phyloP scores from a whole-genome alignment of 371 early-diverging fungal genomes.

The Rhizopus stolonifer region DNA sequence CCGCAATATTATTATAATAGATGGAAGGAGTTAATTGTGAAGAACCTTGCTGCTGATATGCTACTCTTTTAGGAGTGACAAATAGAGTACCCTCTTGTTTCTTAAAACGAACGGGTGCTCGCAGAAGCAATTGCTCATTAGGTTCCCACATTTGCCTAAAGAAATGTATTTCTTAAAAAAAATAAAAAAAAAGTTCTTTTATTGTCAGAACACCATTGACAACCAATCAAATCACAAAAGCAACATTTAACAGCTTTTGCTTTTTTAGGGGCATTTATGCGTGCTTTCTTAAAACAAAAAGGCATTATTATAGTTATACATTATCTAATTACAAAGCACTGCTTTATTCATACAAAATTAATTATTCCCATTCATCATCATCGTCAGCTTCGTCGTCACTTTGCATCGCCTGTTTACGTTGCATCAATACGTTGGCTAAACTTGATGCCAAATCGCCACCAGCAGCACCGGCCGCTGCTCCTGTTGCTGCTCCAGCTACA shows the following conservation, averaged over 20 bases:
- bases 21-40: slow-evolving; percentile 47
- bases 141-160: slow-evolving; percentile 54
- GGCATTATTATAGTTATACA: no score
- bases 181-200: background rate
- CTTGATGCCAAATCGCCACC: slow-evolving; percentile 37
- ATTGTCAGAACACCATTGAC: background rate
- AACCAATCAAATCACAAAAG: slow-evolving; percentile 1
- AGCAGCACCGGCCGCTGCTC: slow-evolving; percentile 22
- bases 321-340: background rate
- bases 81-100: slow-evolving; percentile 56
- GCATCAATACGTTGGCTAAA: slow-evolving; percentile 40
- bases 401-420: slow-evolving; percentile 45
- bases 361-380: slow-evolving; percentile 37
- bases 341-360: background rate
- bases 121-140: slow-evolving; percentile 52
- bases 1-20: slow-evolving; percentile 36
- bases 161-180: background rate
- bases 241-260: no score
- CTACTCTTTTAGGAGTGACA: slow-evolving; percentile 55
- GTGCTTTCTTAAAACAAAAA: no score
- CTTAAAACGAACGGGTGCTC: slow-evolving; percentile 50
- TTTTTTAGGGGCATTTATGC: no score
- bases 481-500: slow-evolving; percentile 10
- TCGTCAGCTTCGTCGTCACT: slow-evolving; percentile 45
- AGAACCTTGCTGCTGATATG: slow-evolving; percentile 57